phyloP scores from a whole-genome alignment of 106 monocot species.

The Ottelia alismoides region DNA sequence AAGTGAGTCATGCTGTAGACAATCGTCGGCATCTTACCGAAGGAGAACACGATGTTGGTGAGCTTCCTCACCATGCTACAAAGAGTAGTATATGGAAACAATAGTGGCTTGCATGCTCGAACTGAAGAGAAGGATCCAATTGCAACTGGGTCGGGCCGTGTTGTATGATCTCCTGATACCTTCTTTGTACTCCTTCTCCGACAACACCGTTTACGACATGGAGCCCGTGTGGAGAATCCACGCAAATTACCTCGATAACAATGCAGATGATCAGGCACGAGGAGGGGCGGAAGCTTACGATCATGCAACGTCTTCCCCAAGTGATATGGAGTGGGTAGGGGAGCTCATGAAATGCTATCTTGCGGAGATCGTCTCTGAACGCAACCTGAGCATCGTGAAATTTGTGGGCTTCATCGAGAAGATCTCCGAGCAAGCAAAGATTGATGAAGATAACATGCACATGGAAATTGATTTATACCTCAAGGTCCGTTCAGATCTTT shows the following conservation, averaged over 20 bases:
- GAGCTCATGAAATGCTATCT: constrained; percentile 77
- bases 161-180: constrained; percentile 66
- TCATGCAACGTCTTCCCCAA: constrained; percentile 7
- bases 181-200: constrained; percentile 34
- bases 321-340: constrained; percentile 43
- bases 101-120: constrained; percentile 80
- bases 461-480: constrained; percentile 83
- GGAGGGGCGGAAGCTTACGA: constrained; percentile 22
- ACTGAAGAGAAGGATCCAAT: constrained; percentile 60
- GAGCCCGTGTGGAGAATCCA: constrained; percentile 71
- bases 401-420: constrained; percentile 61
- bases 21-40: constrained; percentile 67
- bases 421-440: constrained; percentile 53
- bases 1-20: constrained; percentile 71
- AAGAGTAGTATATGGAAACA: constrained; percentile 58
- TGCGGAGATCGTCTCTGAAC: constrained; percentile 71
- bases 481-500: too few relatives aligned
- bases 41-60: constrained; percentile 69
- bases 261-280: constrained; percentile 21
- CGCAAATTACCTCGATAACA: constrained; percentile 56
- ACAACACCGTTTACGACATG: constrained; percentile 42
- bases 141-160: constrained; percentile 67
- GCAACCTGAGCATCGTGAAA: constrained; percentile 32
- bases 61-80: constrained; percentile 77
- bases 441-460: constrained; percentile 80